Evolutionary conservation across 192 early-diverging fungal species (phyloP).

Genomic region (Backusella tarrabulga): DNA sequence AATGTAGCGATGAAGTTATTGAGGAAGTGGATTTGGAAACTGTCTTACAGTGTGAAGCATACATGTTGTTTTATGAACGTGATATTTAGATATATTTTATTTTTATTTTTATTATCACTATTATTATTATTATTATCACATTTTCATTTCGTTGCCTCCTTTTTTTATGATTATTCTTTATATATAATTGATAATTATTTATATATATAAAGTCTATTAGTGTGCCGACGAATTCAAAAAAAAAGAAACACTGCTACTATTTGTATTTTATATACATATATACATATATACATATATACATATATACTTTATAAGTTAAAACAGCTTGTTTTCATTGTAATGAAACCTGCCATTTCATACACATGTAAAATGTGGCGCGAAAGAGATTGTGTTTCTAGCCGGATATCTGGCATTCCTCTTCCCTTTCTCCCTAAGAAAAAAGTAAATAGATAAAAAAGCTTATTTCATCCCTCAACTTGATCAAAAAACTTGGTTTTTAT

Average conservation of each 20-base stretch:
- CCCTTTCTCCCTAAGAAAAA: not conserved
- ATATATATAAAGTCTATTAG: not conserved
- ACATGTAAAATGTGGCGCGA: not conserved
- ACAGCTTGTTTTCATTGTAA: not conserved
- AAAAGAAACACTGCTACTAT: not conserved
- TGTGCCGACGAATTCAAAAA: not conserved
- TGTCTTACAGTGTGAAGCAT: slow-evolving; percentile 69
- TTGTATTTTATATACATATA: not conserved
- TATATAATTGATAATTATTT: not conserved
- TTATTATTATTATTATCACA: not conserved
- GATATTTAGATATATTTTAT: slow-evolving; percentile 15
- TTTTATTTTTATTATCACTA: not conserved
- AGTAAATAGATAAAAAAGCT: not conserved
- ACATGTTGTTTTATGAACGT: slow-evolving; percentile 77
- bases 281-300: not conserved
- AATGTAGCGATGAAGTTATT: slow-evolving; percentile 71
- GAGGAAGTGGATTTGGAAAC: slow-evolving; percentile 60
- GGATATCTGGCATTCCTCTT: not conserved
- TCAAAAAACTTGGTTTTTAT: not conserved
- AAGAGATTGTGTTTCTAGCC: not conserved
- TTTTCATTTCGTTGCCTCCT: not conserved
- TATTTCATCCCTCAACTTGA: not conserved
- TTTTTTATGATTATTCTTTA: not conserved
- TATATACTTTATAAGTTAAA: not conserved
- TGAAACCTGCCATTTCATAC: not conserved